These are phyloP conservation scores for Calonectria multiphialidica DNA, from an alignment of 2,329 filamentous ascomycete species.

Conservation along the genomic window DNA sequence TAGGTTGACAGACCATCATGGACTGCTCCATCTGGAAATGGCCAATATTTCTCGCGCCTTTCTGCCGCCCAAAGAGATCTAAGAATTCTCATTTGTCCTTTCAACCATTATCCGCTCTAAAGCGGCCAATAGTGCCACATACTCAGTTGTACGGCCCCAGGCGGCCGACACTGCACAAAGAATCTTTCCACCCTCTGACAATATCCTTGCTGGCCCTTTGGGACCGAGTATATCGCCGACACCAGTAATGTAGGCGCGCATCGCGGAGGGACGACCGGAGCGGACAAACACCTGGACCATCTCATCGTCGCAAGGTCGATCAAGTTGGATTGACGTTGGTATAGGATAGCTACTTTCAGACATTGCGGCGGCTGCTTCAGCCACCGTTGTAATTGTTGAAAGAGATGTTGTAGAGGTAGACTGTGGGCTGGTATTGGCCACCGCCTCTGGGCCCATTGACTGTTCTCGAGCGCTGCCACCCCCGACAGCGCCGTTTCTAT, in stretches of 20 bases:
- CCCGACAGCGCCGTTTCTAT: slow-evolving; percentile 4
- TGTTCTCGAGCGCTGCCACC: not conserved
- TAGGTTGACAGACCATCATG: not conserved
- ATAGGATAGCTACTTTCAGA: not conserved
- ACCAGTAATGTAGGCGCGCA: slow-evolving; percentile 63
- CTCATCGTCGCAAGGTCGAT: slow-evolving; percentile 69
- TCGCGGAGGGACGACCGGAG: slow-evolving; percentile 52
- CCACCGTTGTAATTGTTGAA: not conserved
- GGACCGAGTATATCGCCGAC: slow-evolving; percentile 61
- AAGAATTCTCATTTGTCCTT: not conserved
- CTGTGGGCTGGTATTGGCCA: not conserved
- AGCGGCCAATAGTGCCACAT: slow-evolving; percentile 4
- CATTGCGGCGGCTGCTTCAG: not conserved
- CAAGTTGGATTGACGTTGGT: slow-evolving; percentile 62
- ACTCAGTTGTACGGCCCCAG: slow-evolving; percentile 32
- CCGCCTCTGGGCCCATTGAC: slow-evolving; percentile 1
- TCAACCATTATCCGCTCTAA: slow-evolving; percentile 6
- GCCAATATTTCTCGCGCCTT: too few relatives aligned
- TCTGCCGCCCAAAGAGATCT: not conserved
- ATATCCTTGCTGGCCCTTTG: slow-evolving; percentile 31
- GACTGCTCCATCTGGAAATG: not conserved
- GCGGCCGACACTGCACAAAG: slow-evolving; percentile 28
- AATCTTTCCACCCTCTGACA: slow-evolving; percentile 37
- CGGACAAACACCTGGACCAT: slow-evolving; percentile 68
- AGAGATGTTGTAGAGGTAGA: not conserved